Conservation (phyloP, 257 asterid species). For the Nemophila menziesii region DNA sequence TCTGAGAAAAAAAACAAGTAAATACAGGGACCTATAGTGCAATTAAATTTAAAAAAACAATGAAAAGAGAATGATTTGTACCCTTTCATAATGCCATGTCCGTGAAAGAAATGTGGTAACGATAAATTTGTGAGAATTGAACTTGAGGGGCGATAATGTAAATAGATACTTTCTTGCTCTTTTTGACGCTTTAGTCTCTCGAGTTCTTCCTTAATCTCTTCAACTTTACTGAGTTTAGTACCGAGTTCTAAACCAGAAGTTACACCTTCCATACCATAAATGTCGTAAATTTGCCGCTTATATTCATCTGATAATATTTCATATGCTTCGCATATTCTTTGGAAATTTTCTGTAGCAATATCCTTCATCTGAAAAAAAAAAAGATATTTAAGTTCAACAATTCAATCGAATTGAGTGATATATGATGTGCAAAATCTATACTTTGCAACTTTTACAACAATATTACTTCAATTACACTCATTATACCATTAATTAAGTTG, state of each 20-base stretch:
- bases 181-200: conserved; percentile 63
- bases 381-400: background rate
- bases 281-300: conserved; percentile 72
- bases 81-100: conserved; percentile 97
- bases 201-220: conserved; percentile 89
- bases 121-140: conserved; percentile 71
- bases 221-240: conserved; percentile 56
- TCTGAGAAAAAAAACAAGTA: conserved; percentile 37
- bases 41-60: conserved; percentile 8
- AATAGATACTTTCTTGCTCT: conserved; percentile 52
- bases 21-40: conserved; percentile 7
- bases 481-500: background rate
- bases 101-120: conserved; percentile 55
- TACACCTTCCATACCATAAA: conserved; percentile 96
- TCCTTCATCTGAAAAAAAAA: conserved; percentile 94
- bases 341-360: conserved; percentile 91
- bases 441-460: background rate
- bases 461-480: background rate
- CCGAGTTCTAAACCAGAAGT: conserved; percentile 95
- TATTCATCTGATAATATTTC: conserved; percentile 75
- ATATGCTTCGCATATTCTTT: conserved; percentile 92
- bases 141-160: conserved; percentile 67
- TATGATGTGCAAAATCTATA: background rate
- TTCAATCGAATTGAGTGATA: no score
- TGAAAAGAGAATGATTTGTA: conserved; percentile 16